phyloP scores from a whole-genome alignment of 768 basidiomycete genomes.

The Kwoniella europaea region DNA sequence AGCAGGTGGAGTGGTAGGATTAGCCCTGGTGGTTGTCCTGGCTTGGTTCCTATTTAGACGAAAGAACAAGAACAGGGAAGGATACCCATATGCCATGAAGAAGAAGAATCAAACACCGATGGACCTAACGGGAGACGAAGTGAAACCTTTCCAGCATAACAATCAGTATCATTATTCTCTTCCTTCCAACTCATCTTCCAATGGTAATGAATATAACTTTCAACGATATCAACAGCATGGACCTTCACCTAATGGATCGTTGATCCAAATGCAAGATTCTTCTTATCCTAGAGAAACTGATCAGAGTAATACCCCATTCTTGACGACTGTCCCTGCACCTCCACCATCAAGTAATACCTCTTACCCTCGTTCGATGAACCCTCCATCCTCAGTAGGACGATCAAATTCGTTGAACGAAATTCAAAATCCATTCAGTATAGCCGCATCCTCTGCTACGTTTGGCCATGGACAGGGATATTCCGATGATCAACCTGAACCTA shows the following conservation, averaged over 20 bases:
- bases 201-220: background rate
- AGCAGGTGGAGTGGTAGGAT: slow-evolving; percentile 38
- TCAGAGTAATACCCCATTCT: slow-evolving; percentile 21
- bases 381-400: slow-evolving; percentile 19
- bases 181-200: slow-evolving; percentile 4
- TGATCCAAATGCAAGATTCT: background rate
- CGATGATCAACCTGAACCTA: background rate
- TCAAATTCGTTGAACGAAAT: background rate
- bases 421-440: slow-evolving; percentile 1
- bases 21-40: slow-evolving; percentile 39
- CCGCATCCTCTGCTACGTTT: slow-evolving; percentile 10
- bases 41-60: slow-evolving; percentile 33
- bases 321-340: slow-evolving; percentile 14
- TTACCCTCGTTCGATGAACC: slow-evolving; percentile 17
- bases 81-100: background rate
- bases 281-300: slow-evolving; percentile 15
- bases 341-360: slow-evolving; percentile 28
- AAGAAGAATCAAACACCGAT: slow-evolving; percentile 6
- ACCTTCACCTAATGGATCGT: background rate
- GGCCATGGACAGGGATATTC: background rate
- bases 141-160: slow-evolving; percentile 25
- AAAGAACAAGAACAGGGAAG: slow-evolving; percentile 6
- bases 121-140: slow-evolving; percentile 29
- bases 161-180: background rate
- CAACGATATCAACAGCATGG: background rate